phyloP scores from a whole-genome alignment of 2,329 filamentous ascomycete genomes.

The Aureobasidium sp. region DNA sequence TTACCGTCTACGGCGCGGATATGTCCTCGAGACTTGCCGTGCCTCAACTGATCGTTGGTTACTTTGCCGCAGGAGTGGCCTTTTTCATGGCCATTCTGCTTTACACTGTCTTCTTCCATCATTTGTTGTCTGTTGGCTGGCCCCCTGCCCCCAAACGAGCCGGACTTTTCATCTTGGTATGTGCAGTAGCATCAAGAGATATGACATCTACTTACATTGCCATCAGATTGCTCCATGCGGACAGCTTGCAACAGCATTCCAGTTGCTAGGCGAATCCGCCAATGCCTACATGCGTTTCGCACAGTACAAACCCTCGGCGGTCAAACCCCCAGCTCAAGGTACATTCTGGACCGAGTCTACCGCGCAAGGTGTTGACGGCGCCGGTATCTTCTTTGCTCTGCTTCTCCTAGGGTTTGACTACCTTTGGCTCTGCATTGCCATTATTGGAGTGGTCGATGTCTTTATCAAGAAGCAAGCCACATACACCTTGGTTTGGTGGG shows the following conservation, averaged over 20 bases:
- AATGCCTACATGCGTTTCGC: constrained; percentile 10
- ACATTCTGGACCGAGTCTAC: constrained; percentile 16
- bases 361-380: constrained; percentile 12
- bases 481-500: constrained; percentile 16
- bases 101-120: constrained; percentile 17
- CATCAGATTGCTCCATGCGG: constrained; percentile 15
- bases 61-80: constrained; percentile 15
- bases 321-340: constrained; percentile 8
- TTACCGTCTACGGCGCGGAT: not conserved
- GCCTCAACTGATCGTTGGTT: constrained; percentile 16
- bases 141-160: constrained; percentile 8
- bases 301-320: constrained; percentile 15
- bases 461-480: constrained; percentile 10
- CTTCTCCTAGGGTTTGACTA: constrained; percentile 15
- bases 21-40: constrained; percentile 17
- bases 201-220: not conserved
- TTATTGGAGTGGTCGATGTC: constrained; percentile 14
- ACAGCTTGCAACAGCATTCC: constrained; percentile 16
- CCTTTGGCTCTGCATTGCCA: constrained; percentile 16
- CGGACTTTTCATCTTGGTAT: constrained; percentile 8
- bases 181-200: not conserved
- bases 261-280: constrained; percentile 14
- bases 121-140: constrained; percentile 12
- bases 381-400: constrained; percentile 15
- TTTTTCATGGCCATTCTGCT: constrained; percentile 17